Percentiles rank a stretch among this genome's conserved stretches.
phyloP scores from a whole-genome alignment of 2,329 filamentous ascomycete genomes.

The Dryadomyces quercus-mongolicae region DNA sequence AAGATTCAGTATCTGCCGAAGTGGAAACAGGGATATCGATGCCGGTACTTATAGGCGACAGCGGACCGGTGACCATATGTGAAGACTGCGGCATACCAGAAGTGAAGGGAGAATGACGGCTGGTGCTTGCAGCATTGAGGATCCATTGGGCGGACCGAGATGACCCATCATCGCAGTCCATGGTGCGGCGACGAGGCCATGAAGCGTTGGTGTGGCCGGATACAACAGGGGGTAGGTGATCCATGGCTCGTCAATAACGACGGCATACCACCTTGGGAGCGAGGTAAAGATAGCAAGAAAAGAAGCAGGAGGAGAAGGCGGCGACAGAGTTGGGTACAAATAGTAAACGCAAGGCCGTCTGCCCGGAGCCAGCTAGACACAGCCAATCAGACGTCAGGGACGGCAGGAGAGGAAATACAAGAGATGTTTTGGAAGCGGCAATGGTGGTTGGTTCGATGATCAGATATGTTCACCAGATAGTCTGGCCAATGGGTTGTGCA shows the following conservation, averaged over 20 bases:
- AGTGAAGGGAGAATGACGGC: constrained; percentile 18
- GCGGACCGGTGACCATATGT: constrained; percentile 27
- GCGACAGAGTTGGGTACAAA: constrained; percentile 1
- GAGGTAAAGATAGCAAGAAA: neutral
- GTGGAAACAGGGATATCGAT: constrained; percentile 24
- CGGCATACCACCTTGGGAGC: constrained; percentile 21
- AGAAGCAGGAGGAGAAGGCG: constrained; percentile 2
- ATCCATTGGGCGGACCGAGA: constrained; percentile 26
- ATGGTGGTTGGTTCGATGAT: constrained; percentile 15
- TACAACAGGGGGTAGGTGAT: constrained; percentile 28
- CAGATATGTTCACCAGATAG: constrained; percentile 12
- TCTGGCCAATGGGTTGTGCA: constrained; percentile 7
- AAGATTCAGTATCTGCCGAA: constrained; percentile 11
- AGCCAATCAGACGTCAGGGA: neutral
- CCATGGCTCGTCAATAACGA: constrained; percentile 34
- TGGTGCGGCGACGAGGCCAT: constrained; percentile 34
- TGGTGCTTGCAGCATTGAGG: constrained; percentile 14
- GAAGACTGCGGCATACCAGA: constrained; percentile 18
- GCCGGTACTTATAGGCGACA: constrained; percentile 41
- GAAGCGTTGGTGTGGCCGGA: constrained; percentile 26
- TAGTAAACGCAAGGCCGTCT: neutral
- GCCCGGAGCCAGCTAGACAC: neutral
- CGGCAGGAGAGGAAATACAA: neutral
- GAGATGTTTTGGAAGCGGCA: constrained; percentile 3
- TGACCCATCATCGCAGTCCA: constrained; percentile 26